Conservation (phyloP, 2,329 filamentous ascomycete species). For the Elsinoe necatrix region DNA sequence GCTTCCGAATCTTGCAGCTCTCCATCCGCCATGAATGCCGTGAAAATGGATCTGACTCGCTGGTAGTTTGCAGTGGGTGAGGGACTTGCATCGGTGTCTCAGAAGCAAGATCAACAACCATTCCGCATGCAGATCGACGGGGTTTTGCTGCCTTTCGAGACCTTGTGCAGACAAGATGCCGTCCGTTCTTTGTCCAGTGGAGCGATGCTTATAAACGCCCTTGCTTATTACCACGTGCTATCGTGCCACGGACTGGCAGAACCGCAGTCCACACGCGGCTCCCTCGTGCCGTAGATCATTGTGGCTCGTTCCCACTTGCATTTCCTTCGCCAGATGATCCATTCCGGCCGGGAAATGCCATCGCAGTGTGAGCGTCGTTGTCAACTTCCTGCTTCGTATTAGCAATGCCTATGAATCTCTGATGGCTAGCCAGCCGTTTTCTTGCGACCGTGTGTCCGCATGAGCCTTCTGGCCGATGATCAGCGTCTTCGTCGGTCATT, state of each 20-base stretch:
- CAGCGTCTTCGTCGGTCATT: neutral
- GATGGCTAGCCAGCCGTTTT: neutral
- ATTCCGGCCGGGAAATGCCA: neutral
- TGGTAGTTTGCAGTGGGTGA: neutral
- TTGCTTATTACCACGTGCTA: constrained; percentile 9
- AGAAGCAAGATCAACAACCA: constrained; percentile 5
- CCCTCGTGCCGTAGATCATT: constrained; percentile 10
- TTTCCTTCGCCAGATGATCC: constrained; percentile 1
- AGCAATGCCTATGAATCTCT: neutral
- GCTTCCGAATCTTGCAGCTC: neutral
- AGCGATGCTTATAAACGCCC: constrained; percentile 3
- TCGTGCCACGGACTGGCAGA: constrained; percentile 6
- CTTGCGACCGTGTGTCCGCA: neutral
- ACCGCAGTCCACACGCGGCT: neutral
- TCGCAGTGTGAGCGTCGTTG: neutral
- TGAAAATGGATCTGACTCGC: constrained; percentile 1
- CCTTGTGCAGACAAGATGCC: neutral
- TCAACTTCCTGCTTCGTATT: no score
- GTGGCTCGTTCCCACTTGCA: constrained; percentile 4
- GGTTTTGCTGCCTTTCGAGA: neutral
- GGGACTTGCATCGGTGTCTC: neutral
- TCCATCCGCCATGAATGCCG: neutral
- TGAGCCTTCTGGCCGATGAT: neutral
- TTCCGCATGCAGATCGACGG: constrained; percentile 5
- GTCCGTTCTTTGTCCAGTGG: neutral